Evolutionary conservation across 495 filamentous ascomycete genomes (phyloP), one percentile per base, ranked within the genome.

Genomic region (Penicillium mononematosum): DNA sequence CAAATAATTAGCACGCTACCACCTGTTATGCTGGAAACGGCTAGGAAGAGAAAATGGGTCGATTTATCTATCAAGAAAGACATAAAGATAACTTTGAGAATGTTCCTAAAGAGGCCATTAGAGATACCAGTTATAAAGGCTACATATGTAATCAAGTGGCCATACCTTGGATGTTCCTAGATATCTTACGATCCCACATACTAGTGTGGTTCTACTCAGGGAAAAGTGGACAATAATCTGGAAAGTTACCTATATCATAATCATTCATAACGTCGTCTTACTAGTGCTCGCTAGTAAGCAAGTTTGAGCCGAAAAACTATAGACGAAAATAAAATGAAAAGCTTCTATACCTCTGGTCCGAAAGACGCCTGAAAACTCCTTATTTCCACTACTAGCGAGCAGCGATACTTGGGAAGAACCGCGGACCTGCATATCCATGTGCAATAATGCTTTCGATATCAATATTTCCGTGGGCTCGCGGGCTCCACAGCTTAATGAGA

Each of bases 401-500:
- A 41, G 45, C 25, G 24, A 56, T n/a, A 22, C 56, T 58, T 0
- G 89, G 89, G 68, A 92, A 91, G 69, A 83, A 94, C 54, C 91
- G 80, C 29, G 89, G 87, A 32, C 92, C 91, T 0, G 89, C 88
- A 73, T 85, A 96, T 0, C 92, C 92, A 63, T 88, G 84, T 2
- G 83, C 85, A 59, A 89, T 78, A 27, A 96, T 83, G 34, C 84
- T 89, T 71, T 96, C 85, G 39, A 96, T 90, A 69, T 96, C 88
- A 56, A 96, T 92, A 62, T 94, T 95, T 46, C 78, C 78, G 42
- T 72, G 76, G 31, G 60, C 69, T 44, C 77, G 76, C 8, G 90
- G 87, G 69, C 82, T 90, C 89, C 89, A 96, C 62, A 95, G 80
- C 75, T 95, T 95, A 58, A 96, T 75, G 41, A 96, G 66, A 53